These are phyloP conservation scores for Kodamaea laetipori DNA, from an alignment of 805 yeast genomes.

Conservation along the genomic window DNA sequence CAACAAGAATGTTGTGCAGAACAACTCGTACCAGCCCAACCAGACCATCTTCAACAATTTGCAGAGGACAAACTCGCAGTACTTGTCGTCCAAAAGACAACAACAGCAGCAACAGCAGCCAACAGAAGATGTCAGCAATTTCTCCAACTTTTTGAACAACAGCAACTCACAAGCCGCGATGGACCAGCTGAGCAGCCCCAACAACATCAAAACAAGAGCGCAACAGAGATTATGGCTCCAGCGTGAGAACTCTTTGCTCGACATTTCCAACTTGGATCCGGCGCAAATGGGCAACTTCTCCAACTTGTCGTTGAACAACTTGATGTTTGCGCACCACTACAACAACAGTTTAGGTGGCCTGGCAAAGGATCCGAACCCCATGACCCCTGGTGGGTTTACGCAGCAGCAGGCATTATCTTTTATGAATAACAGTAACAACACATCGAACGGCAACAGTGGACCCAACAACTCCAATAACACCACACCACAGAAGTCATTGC, in stretches of 20 bases:
- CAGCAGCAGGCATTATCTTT: slow-evolving; percentile 10
- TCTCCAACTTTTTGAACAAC: slow-evolving; percentile 30
- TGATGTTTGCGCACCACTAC: slow-evolving; percentile 40
- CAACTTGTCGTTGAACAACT: slow-evolving; percentile 38
- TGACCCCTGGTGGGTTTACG: slow-evolving; percentile 13
- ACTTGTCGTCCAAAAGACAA: slow-evolving; percentile 27
- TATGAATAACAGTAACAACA: neutral
- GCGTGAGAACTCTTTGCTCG: slow-evolving; percentile 70
- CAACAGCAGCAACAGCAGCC: slow-evolving; percentile 8
- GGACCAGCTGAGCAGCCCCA: slow-evolving; percentile 13
- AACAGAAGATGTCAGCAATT: slow-evolving; percentile 30
- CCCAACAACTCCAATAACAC: neutral
- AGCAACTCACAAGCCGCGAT: slow-evolving; percentile 11
- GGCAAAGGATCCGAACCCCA: slow-evolving; percentile 10
- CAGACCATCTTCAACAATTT: slow-evolving; percentile 45
- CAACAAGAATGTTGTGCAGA: slow-evolving; percentile 32
- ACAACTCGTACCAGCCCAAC: slow-evolving; percentile 44
- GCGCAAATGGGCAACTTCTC: slow-evolving; percentile 38
- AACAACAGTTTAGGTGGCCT: slow-evolving; percentile 15
- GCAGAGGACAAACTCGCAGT: slow-evolving; percentile 42
- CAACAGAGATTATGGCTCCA: slow-evolving; percentile 86
- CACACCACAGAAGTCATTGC: slow-evolving; percentile 1
- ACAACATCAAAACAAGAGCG: slow-evolving; percentile 60
- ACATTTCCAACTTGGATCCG: slow-evolving; percentile 43
- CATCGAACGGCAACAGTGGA: neutral